Base-by-base conservation (phyloP, 495 filamentous ascomycete genomes). In the Pyronema domesticum region DNA sequence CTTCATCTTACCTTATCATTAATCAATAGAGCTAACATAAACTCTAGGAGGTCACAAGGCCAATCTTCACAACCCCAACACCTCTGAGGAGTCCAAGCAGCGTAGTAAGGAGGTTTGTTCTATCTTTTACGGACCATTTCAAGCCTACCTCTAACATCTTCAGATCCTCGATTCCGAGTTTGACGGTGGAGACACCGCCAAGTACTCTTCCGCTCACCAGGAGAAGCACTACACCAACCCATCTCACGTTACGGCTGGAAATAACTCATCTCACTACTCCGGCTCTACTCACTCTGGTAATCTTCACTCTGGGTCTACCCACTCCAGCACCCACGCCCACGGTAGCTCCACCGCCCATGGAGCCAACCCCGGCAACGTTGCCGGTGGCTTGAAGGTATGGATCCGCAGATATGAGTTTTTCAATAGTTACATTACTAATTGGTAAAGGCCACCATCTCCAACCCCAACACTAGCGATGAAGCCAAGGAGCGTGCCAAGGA, bases 401-500 rank as follows among this genome's bases (percentile, higher is more conserved):
- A 61, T 54, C 42, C 14, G 2, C 23, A 30, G 1, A 30, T 30
- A 30, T 30, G 23, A 30, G 23, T 30, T 30, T 2, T 30, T 30
- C 23, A 30, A 30, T 2, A 2, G 1, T 30, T 30, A 30, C 23
- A 30, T 5, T 30, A 5, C 23, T 30, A 30, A 30, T 5, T 2
- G 23, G 5, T 30, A 30, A 30, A 30, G 23, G 23, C 23, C 23
- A 30, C 68, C 7, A 59, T 71, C n/a, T 71, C 58, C 49, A 74
- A 74, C 53, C 71, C 71, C 3, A 68, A 70, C 30, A 71, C 73
- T 0, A 72, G 72, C 1, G 66, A 71, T 14, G 68, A 71, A 46
- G 71, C 73, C 9, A 73, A 71, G 60, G 63, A 71, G 47, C 67
- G 62, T n/a, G 73, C 70, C 1, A 63, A 66, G 58, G 63, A 73